Percentiles rank a stretch among this genome's conserved stretches.
Conservation (phyloP, 1,284 basidiomycete species). For the Peniophora sp. region DNA sequence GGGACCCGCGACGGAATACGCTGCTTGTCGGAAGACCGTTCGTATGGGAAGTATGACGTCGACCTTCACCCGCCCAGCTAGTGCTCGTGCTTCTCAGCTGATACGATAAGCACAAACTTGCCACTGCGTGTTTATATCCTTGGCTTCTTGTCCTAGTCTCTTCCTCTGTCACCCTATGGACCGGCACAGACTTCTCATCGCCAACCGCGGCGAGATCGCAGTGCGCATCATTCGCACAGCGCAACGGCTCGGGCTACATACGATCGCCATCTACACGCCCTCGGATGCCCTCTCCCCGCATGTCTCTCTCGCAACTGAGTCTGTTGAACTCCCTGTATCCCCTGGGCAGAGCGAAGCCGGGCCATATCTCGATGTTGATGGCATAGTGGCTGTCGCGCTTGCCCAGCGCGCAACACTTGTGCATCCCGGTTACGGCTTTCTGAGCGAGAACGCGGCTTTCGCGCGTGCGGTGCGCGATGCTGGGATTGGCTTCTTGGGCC, state of each 20-base stretch:
- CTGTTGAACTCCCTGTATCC: constrained; percentile 26
- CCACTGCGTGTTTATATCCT: no score
- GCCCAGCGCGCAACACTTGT: constrained; percentile 43
- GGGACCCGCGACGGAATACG: no score
- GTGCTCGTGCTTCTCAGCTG: no score
- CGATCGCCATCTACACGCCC: constrained; percentile 47
- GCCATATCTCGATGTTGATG: constrained; percentile 34
- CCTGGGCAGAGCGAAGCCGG: constrained; percentile 14
- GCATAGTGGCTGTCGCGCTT: constrained; percentile 37
- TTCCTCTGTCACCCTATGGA: neutral
- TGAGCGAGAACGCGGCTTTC: constrained; percentile 59
- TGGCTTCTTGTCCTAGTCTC: no score
- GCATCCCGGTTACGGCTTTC: constrained; percentile 63
- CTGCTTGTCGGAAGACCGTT: no score
- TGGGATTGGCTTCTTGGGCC: constrained; percentile 57
- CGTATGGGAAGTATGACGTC: no score
- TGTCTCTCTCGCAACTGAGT: constrained; percentile 42
- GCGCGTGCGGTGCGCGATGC: constrained; percentile 38
- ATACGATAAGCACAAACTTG: no score
- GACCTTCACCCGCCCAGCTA: no score
- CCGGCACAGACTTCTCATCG: constrained; percentile 32
- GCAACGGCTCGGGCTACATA: constrained; percentile 35
- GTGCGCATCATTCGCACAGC: constrained; percentile 50
- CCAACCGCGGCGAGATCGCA: constrained; percentile 48
- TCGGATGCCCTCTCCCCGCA: constrained; percentile 49